A percentile compares a stretch with the other conserved stretches of the same genome.
These are phyloP conservation scores for Cytospora mali DNA, from an alignment of 2,329 filamentous ascomycete species.

Conservation along the genomic window DNA sequence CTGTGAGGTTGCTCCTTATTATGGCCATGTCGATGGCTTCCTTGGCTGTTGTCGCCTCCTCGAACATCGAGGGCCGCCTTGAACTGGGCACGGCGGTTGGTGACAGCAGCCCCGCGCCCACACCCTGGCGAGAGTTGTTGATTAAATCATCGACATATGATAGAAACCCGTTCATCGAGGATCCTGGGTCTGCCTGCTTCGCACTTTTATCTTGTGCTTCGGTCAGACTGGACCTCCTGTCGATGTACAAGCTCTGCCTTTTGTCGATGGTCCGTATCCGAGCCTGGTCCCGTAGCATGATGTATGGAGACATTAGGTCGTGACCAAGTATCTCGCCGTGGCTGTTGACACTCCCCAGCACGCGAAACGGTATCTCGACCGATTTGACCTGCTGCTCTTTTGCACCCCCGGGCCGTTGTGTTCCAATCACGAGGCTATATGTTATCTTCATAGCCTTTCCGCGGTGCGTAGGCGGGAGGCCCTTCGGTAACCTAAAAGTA, in stretches of 20 bases:
- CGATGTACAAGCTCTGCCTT: constrained; percentile 28
- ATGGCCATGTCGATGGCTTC: constrained; percentile 93
- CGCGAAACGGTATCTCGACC: constrained; percentile 90
- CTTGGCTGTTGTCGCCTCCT: constrained; percentile 67
- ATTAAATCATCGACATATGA: constrained; percentile 77
- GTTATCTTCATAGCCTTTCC: constrained; percentile 93
- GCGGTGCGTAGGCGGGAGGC: constrained; percentile 86
- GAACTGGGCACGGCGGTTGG: constrained; percentile 64
- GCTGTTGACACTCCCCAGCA: constrained; percentile 88
- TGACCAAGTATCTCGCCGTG: constrained; percentile 88
- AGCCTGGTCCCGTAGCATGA: constrained; percentile 83
- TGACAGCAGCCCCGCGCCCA: constrained; percentile 66
- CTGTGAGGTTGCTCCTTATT: constrained; percentile 73
- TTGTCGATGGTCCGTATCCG: constrained; percentile 58
- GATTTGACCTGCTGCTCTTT: constrained; percentile 83
- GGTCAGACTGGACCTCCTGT: constrained; percentile 24
- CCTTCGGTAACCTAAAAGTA: constrained; percentile 80
- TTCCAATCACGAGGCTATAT: constrained; percentile 89
- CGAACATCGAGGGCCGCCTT: constrained; percentile 56
- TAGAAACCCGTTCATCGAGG: constrained; percentile 68
- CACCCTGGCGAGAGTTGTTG: constrained; percentile 56
- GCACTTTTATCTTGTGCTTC: constrained; percentile 28
- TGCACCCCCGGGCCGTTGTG: constrained; percentile 77
- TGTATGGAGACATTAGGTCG: constrained; percentile 92
- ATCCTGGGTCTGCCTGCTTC: constrained; percentile 36